Evolutionary conservation across 768 basidiomycete genomes (phyloP).

Genomic region (Coprinellus micaceus): DNA sequence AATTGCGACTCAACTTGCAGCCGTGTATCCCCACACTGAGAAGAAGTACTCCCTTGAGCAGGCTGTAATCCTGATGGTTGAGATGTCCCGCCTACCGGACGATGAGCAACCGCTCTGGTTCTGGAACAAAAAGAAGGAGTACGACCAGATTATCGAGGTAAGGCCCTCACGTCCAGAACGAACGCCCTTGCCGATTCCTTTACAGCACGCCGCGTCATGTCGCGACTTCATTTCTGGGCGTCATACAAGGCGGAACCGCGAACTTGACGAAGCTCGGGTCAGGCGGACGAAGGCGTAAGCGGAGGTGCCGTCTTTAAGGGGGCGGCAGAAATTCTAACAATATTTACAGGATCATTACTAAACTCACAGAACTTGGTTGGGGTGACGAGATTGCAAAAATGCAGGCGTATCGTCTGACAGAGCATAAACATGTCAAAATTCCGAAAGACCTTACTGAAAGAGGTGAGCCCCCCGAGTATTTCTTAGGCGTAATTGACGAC

Average conservation of each 20-base stretch:
- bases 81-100: neutral
- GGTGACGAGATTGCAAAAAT: constrained; percentile 42
- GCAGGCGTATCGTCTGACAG: constrained; percentile 34
- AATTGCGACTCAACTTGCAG: neutral
- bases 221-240: constrained; percentile 37
- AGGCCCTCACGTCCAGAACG: neutral
- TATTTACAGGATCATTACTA: too few species aligned
- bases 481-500: too few species aligned
- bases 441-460: constrained; percentile 47
- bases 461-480: constrained; percentile 42
- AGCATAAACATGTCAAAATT: constrained; percentile 45
- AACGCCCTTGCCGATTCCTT: neutral
- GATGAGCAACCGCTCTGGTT: constrained; percentile 5
- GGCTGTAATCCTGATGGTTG: neutral
- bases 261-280: constrained; percentile 36
- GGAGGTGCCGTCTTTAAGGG: neutral
- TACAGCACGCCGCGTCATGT: constrained; percentile 39
- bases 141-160: constrained; percentile 4
- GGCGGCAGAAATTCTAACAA: too few species aligned
- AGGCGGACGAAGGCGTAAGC: constrained; percentile 42
- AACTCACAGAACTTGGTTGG: constrained; percentile 47
- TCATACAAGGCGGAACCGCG: constrained; percentile 33
- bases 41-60: constrained; percentile 5
- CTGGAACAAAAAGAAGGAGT: constrained; percentile 8
- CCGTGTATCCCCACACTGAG: constrained; percentile 7